Evolutionary conservation across 139 green algal genomes (phyloP), one percentile per base, ranked within the genome.

Genomic region (Coelastrella sp.): DNA sequence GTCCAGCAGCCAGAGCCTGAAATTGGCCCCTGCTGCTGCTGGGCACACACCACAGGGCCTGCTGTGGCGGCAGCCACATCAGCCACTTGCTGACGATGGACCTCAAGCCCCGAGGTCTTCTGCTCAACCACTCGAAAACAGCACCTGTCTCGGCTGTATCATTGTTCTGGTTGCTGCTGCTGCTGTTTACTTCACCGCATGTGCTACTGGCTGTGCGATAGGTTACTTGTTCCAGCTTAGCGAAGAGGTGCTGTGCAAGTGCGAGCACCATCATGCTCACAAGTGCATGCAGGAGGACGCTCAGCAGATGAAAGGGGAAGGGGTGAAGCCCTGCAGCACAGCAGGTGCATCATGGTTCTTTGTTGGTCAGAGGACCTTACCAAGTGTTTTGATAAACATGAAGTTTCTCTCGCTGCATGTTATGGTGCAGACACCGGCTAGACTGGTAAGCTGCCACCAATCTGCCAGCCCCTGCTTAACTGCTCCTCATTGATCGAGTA

Each of bases 251-350:
- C 56, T 78, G 58, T 56, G 60, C 24, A 58, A 94, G 84, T 49
- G 76, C 83, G 86, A 94, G 4, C 58, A 97, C 93, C 20, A 96
- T 88, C 7, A 73, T 93, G 66, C 91, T 95, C 4, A 93, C 94
- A 7, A 95, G 6, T 0, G 91, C 93, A 88, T 97, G 96, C 6
- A 92, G 20, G 6, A 91, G 10, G 8, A 96, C 65, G 78, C 96
- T 96, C 61, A 80, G 73, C 0, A 91, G 10, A 76, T 98, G 96
- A 87, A 96, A 97, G 0, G 89, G 87, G 20, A 95, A 76, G 0
- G 96, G 93, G 82, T 95, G 87, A 14, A 96, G 59, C 0, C 90
- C 92, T 88, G 59, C 59, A 78, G 57, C 9, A 57, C 27, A 75
- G 72, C 66, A 81, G 66, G 4, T 22, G 61, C 24, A 60, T 59